Evolutionary conservation across 2,329 filamentous ascomycete species (phyloP).

Genomic region (Teratosphaeria destructans): DNA sequence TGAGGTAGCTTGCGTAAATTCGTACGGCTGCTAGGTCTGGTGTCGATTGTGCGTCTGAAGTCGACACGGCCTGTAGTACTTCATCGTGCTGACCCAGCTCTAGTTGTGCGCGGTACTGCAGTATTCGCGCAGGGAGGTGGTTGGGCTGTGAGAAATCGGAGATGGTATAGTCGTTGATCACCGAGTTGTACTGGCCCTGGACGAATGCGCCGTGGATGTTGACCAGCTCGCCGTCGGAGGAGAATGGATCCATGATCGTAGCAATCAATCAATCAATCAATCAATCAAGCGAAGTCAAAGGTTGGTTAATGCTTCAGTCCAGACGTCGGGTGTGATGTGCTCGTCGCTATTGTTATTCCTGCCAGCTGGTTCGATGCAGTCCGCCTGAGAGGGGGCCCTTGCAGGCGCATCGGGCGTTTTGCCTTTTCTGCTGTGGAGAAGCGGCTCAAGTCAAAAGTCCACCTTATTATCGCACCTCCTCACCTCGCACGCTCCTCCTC

Average conservation of each 20-base stretch:
- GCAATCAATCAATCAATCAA: background rate
- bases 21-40: slow-evolving; percentile 69
- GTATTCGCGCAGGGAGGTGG: slow-evolving; percentile 61
- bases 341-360: background rate
- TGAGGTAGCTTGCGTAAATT: slow-evolving; percentile 57
- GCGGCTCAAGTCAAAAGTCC: too few species aligned
- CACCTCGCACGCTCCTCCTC: too few species aligned
- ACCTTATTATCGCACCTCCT: too few species aligned
- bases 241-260: slow-evolving; percentile 50
- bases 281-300: background rate
- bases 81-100: slow-evolving; percentile 68
- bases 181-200: slow-evolving; percentile 74
- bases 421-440: background rate
- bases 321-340: background rate
- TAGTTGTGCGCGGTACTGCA: slow-evolving; percentile 72
- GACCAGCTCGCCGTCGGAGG: slow-evolving; percentile 55
- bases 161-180: slow-evolving; percentile 69
- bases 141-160: slow-evolving; percentile 71
- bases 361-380: background rate
- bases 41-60: slow-evolving; percentile 45
- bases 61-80: slow-evolving; percentile 57
- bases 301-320: background rate
- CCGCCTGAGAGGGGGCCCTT: background rate
- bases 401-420: background rate
- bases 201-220: slow-evolving; percentile 59